Evolutionary conservation across 257 asterid genomes (phyloP).

Genomic region (Cordia subcordata): DNA sequence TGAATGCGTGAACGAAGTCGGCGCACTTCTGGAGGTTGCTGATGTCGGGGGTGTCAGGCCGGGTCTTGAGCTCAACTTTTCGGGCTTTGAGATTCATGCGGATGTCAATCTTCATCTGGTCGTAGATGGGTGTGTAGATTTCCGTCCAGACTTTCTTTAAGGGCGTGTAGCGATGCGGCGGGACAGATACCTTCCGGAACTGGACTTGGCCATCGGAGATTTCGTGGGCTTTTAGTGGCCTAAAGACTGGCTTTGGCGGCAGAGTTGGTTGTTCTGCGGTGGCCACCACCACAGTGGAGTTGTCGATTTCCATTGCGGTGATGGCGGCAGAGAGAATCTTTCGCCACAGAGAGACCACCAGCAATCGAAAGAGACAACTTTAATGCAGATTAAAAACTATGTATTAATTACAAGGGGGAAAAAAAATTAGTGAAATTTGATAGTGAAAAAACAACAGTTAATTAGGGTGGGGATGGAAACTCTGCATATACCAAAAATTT

Average conservation of each 20-base stretch:
- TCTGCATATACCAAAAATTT: too few relatives aligned
- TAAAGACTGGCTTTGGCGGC: constrained; percentile 56
- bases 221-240: constrained; percentile 73
- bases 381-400: too few relatives aligned
- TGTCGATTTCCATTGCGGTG: constrained; percentile 47
- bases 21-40: constrained; percentile 86
- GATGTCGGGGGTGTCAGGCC: constrained; percentile 73
- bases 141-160: constrained; percentile 75
- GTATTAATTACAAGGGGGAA: too few relatives aligned
- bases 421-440: too few relatives aligned
- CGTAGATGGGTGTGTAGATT: constrained; percentile 69
- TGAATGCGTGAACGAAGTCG: constrained; percentile 87
- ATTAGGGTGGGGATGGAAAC: too few relatives aligned
- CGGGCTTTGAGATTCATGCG: constrained; percentile 85
- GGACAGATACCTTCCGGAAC: constrained; percentile 68
- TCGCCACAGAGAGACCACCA: not conserved
- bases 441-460: too few relatives aligned
- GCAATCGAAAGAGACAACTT: too few relatives aligned
- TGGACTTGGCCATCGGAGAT: constrained; percentile 68
- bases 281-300: constrained; percentile 2
- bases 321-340: not conserved
- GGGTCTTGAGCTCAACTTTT: constrained; percentile 81
- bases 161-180: constrained; percentile 76
- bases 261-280: constrained; percentile 6
- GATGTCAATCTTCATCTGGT: constrained; percentile 73